Base-by-base conservation (phyloP, 768 basidiomycete genomes). In the Hypholoma sublateritium region DNA sequence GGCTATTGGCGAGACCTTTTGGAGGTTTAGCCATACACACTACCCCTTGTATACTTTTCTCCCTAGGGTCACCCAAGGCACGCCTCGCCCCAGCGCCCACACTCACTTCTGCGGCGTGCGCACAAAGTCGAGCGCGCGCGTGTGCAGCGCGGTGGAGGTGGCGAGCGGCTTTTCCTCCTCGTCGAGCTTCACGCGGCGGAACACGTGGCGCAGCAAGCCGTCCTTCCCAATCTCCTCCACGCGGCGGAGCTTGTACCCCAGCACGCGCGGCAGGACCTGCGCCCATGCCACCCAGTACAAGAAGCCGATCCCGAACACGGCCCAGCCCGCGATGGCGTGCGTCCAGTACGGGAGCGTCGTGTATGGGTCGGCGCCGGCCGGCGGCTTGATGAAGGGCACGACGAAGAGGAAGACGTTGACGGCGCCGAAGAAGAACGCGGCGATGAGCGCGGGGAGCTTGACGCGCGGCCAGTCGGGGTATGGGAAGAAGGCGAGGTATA, bases 401-500 rank as follows among this genome's bases (percentile, higher is more conserved):
- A 82, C 55, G 48, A 78, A 72, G 16, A 88, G 71, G 69, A 88
- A 86, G 36, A 85, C 64, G 59, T 88, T 87, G 2, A 81, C 79
- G 1, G 79, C 59, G 59, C 85, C 81, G 71, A 87, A 86, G 66
- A 84, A 79, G 58, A 41, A 62, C 1, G 72, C 66, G 5, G 70
- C 67, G 32, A 72, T 28, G 49, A 66, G 58, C 1, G 57, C 59
- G 4, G 57, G 56, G 16, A 62, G 16, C 11, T 49, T 41, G 25
- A 67, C 60, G n/a, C 46, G 50, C n/a, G 67, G 63, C 67, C 67
- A 69, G 61, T 68, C 65, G 14, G 61, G 55, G 58, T 65, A 66
- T 0, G 68, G 69, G 16, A 59, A 61, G 57, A 67, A 62, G 45
- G 59, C 52, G 45, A 74, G 69, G 58, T 80, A 73, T 44, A 85